A percentile compares a stretch with the other conserved stretches of the same genome.
Conservation (phyloP, 495 filamentous ascomycete genomes). For the Penicillium goetzii region DNA sequence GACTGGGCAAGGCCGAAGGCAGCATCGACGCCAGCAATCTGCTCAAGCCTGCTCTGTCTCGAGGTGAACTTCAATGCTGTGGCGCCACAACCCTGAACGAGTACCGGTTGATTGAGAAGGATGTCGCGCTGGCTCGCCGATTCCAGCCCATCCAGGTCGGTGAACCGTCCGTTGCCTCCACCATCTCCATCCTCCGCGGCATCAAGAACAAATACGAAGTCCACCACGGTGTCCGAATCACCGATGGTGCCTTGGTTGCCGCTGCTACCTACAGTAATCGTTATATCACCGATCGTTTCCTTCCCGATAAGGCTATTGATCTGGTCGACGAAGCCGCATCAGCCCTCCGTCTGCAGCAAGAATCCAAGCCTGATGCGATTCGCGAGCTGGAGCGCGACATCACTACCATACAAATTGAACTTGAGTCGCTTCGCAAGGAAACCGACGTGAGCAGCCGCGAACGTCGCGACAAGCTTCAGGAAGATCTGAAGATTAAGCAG, state of each 20-base stretch:
- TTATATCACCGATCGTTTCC: conserved; percentile 93
- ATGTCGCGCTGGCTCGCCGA: conserved; percentile 86
- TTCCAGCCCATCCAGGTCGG: conserved; percentile 92
- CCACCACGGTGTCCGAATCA: conserved; percentile 90
- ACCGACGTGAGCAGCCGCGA: conserved; percentile 86
- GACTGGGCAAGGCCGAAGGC: conserved; percentile 91
- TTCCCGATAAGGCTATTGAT: conserved; percentile 97
- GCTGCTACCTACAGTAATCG: conserved; percentile 92
- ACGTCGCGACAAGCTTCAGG: conserved; percentile 82
- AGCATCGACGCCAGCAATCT: conserved; percentile 96
- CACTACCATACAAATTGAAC: conserved; percentile 95
- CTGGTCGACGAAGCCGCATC: conserved; percentile 95
- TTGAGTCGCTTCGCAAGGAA: conserved; percentile 94
- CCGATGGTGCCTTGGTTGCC: conserved; percentile 87
- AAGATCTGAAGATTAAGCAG: conserved; percentile 71
- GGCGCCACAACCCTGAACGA: conserved; percentile 93
- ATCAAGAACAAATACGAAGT: conserved; percentile 98
- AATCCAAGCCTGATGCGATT: conserved; percentile 94
- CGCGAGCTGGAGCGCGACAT: conserved; percentile 89
- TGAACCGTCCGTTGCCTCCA: conserved; percentile 88
- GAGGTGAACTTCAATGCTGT: conserved; percentile 93
- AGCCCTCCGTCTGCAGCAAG: conserved; percentile 87
- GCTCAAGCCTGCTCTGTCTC: conserved; percentile 87
- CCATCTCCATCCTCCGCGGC: conserved; percentile 92
- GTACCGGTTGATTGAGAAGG: conserved; percentile 92